phyloP scores from a whole-genome alignment of 805 yeast genomes.

The Blastobotrys chiropterorum region DNA sequence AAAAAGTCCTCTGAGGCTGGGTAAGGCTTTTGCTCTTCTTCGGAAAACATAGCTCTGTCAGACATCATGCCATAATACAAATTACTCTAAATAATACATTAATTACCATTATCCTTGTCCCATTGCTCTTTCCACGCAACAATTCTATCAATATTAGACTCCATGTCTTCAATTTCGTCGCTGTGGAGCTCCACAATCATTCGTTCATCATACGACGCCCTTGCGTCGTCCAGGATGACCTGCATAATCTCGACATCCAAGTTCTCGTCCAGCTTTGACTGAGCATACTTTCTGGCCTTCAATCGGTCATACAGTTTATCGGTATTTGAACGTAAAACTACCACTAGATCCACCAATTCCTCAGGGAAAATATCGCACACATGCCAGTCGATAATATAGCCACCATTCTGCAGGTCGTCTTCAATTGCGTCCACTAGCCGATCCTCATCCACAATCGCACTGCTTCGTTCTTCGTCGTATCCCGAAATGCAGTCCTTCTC shows the following conservation, averaged over 20 bases:
- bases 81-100: neutral
- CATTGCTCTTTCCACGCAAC: slow-evolving; percentile 70
- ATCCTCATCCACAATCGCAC: slow-evolving; percentile 90
- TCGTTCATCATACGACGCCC: slow-evolving; percentile 70
- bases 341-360: slow-evolving; percentile 82
- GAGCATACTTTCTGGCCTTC: slow-evolving; percentile 67
- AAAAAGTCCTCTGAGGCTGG: no score
- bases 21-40: no score
- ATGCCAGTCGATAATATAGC: slow-evolving; percentile 92
- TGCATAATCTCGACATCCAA: slow-evolving; percentile 97
- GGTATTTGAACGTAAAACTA: slow-evolving; percentile 78
- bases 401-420: slow-evolving; percentile 75
- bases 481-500: slow-evolving; percentile 72
- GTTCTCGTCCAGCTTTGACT: slow-evolving; percentile 81
- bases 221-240: slow-evolving; percentile 78
- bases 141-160: slow-evolving; percentile 73
- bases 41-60: no score
- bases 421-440: slow-evolving; percentile 73
- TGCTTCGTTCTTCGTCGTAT: slow-evolving; percentile 77
- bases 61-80: neutral
- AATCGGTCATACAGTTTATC: slow-evolving; percentile 68
- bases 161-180: slow-evolving; percentile 68
- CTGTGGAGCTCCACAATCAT: slow-evolving; percentile 77
- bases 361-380: slow-evolving; percentile 95
- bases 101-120: slow-evolving; percentile 53